Conservation (phyloP, 495 filamentous ascomycete genomes). For the Penicillium verhagenii region DNA sequence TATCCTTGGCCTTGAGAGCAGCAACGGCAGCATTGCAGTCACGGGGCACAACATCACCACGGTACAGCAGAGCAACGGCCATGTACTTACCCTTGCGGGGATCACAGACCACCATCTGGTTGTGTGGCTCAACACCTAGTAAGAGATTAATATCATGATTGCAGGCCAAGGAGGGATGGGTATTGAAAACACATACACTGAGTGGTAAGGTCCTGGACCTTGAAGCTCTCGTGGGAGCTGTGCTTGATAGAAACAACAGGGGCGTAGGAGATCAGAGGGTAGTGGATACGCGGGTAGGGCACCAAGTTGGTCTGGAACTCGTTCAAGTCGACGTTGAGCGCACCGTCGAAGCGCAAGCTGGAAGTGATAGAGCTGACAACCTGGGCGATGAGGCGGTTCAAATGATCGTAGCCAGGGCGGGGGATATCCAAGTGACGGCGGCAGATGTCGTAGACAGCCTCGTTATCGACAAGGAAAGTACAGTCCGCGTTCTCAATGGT, state of each 20-base stretch:
- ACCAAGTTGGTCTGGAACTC: slow-evolving; percentile 96
- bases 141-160: slow-evolving; percentile 6
- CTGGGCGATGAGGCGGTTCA: slow-evolving; percentile 89
- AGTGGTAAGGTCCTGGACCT: slow-evolving; percentile 82
- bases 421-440: slow-evolving; percentile 85
- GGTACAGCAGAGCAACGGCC: slow-evolving; percentile 87
- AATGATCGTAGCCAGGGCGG: slow-evolving; percentile 80
- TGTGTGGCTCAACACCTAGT: slow-evolving; percentile 83
- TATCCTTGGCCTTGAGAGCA: slow-evolving; percentile 78
- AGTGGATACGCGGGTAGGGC: slow-evolving; percentile 89
- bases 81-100: slow-evolving; percentile 93
- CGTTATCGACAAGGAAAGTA: slow-evolving; percentile 90
- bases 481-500: slow-evolving; percentile 93
- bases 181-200: slow-evolving; percentile 60
- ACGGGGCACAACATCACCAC: slow-evolving; percentile 83
- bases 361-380: slow-evolving; percentile 91
- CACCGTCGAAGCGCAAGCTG: slow-evolving; percentile 85
- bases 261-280: slow-evolving; percentile 85
- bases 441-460: slow-evolving; percentile 92
- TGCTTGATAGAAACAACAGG: slow-evolving; percentile 80
- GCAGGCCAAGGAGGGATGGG: not conserved
- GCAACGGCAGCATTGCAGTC: slow-evolving; percentile 80
- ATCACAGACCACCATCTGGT: slow-evolving; percentile 95
- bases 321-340: slow-evolving; percentile 88
- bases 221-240: slow-evolving; percentile 89